Percentiles rank a stretch among this genome's conserved stretches.
These are phyloP conservation scores for Coniophora puteana DNA, from an alignment of 1,284 basidiomycete genomes.

Conservation along the genomic window DNA sequence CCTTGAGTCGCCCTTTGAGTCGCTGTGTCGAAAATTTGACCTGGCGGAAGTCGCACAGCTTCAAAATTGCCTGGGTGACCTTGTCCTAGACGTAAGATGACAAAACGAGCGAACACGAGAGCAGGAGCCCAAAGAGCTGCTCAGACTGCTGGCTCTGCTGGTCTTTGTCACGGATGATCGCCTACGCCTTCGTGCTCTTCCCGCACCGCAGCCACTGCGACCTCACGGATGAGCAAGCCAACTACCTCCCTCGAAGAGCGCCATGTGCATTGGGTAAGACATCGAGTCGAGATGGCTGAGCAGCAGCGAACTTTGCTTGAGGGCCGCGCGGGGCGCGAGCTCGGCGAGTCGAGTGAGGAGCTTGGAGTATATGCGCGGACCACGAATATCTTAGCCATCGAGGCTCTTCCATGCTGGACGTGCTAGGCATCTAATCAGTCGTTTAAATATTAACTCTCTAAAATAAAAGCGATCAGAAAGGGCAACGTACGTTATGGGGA, in stretches of 20 bases:
- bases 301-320: slow-evolving; percentile 88
- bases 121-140: slow-evolving; percentile 78
- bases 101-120: slow-evolving; percentile 85
- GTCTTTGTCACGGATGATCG: slow-evolving; percentile 40
- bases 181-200: no score
- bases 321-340: slow-evolving; percentile 77
- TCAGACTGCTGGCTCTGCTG: slow-evolving; percentile 82
- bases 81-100: slow-evolving; percentile 92
- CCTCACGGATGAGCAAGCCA: slow-evolving; percentile 76
- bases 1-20: slow-evolving; percentile 70
- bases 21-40: slow-evolving; percentile 89
- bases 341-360: slow-evolving; percentile 87
- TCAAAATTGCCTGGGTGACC: slow-evolving; percentile 75
- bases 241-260: slow-evolving; percentile 87
- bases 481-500: slow-evolving; percentile 71
- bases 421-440: slow-evolving; percentile 73
- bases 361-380: slow-evolving; percentile 80
- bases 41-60: slow-evolving; percentile 64
- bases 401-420: slow-evolving; percentile 82
- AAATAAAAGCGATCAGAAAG: no score
- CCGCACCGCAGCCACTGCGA: no score
- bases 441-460: no score
- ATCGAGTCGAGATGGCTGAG: slow-evolving; percentile 88
- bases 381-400: slow-evolving; percentile 81
- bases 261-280: slow-evolving; percentile 96